Conservation (phyloP, 1,139 yeast species). For the Sporopachydermia cereana region DNA sequence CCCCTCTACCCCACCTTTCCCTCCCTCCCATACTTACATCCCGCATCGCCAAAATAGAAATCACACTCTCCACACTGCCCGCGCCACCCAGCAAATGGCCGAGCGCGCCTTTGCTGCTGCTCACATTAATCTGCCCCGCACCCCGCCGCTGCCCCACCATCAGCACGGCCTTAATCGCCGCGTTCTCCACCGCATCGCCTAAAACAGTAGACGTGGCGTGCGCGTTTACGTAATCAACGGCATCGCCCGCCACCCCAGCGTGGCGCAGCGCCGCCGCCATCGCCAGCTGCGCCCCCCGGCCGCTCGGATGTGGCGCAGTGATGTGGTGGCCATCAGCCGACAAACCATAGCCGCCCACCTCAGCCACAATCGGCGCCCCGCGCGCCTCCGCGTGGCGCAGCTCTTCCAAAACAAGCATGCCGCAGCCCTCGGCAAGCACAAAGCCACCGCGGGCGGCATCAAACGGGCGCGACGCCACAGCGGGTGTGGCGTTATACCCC, state of each 20-base stretch:
- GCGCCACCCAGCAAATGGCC: constrained; percentile 96
- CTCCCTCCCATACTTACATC: constrained; percentile 18
- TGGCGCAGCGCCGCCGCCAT: constrained; percentile 64
- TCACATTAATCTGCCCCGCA: constrained; percentile 31
- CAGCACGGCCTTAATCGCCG: constrained; percentile 48
- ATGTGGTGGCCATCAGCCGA: constrained; percentile 91
- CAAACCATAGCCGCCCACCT: constrained; percentile 76
- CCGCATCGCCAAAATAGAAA: constrained; percentile 57
- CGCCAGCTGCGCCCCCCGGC: constrained; percentile 75
- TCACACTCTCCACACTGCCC: constrained; percentile 85
- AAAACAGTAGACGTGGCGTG: constrained; percentile 91
- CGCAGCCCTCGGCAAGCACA: constrained; percentile 90
- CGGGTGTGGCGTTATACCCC: constrained; percentile 47
- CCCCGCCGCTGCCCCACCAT: constrained; percentile 27
- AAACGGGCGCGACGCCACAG: constrained; percentile 74
- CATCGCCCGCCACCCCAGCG: constrained; percentile 31
- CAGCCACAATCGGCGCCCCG: constrained; percentile 63
- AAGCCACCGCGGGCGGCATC: constrained; percentile 73
- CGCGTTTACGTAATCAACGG: constrained; percentile 76
- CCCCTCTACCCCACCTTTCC: not conserved
- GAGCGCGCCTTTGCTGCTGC: constrained; percentile 83
- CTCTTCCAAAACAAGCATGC: constrained; percentile 64
- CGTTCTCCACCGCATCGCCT: constrained; percentile 84
- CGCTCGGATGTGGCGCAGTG: constrained; percentile 78
- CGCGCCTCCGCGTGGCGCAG: constrained; percentile 64